Evolutionary conservation across 345 rosid genomes (phyloP), one percentile per base, ranked within the genome.

Genomic region (Gossypium mustelinum): DNA sequence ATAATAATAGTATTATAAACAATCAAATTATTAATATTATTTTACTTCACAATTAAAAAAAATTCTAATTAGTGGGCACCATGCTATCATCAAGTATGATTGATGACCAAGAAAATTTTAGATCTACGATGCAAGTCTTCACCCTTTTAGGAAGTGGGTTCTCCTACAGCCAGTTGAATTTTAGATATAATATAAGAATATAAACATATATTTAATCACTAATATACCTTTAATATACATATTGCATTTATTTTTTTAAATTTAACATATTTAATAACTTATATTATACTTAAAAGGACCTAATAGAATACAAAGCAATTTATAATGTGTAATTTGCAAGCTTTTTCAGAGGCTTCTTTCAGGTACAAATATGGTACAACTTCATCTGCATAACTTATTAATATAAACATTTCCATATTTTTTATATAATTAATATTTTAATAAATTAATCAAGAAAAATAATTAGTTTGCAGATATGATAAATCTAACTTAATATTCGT

Each of bases 121-220:
- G 2, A 47, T 29, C 41, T 47, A 8, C 24, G 48, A 50, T 48
- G 72, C 72, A 50, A 47, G 41, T 25, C 3, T 68, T 68, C 20
- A 48, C 11, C 57, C 34, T 48, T 54, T 68, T 68, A 68, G 9
- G 72, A 68, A 68, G 43, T 48, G 72, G 55, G 17, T 22, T 67
- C 7, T 34, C 39, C 55, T 6, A 56, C 18, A 11, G 45, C 4
- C 56, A 16, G 56, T 52, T 52, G 56, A 17, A 17, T 52, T 52
- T 52, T 50, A 50, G 54, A 13, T 11, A 50, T 14, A 16, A 16
- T 16, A 52, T 8, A 4, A 1, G 4, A 16, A 52, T 45, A 45
- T 45, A 17, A 52, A 16, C 16, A 50, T 52, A 16, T 52, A 52
- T 52, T 16, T 52, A 52, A 52, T 52, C 16, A 45, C 9, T 45